Percentiles rank a stretch among this genome's conserved stretches.
Conservation (phyloP, 2,329 filamentous ascomycete species). For the Botrytis tulipae region DNA sequence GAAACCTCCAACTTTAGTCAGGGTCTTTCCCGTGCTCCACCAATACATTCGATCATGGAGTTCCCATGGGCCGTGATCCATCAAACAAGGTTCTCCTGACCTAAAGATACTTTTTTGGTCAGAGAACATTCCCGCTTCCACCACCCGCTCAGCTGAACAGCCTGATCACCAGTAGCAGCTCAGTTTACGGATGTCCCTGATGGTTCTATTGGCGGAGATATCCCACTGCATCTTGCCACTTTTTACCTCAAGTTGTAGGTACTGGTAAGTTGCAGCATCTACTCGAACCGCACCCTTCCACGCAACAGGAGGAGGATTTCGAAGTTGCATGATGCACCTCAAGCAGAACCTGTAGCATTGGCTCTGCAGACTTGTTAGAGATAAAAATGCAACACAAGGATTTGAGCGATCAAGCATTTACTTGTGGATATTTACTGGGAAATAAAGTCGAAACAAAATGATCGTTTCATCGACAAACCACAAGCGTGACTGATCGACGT, state of each 20-base stretch:
- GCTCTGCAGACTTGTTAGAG: slow-evolving; percentile 1
- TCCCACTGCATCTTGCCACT: background rate
- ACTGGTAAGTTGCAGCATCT: background rate
- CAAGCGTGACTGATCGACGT: slow-evolving; percentile 1
- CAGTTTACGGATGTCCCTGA: background rate
- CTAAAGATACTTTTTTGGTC: background rate
- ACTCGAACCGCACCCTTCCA: background rate
- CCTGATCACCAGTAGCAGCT: background rate
- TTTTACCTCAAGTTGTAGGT: background rate
- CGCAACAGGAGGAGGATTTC: background rate
- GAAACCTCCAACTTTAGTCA: background rate
- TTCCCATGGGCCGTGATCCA: background rate
- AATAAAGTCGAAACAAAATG: slow-evolving; percentile 1
- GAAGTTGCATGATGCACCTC: background rate
- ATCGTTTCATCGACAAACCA: background rate
- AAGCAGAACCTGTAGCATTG: slow-evolving; percentile 2
- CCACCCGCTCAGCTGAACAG: background rate
- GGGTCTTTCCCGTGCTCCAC: background rate
- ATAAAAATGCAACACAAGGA: background rate
- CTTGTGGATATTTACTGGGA: background rate
- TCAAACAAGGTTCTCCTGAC: slow-evolving; percentile 12
- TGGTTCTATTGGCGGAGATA: background rate
- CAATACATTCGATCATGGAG: background rate
- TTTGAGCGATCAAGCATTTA: background rate
- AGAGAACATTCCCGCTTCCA: background rate